Evolutionary conservation across 176 grass and related monocot species (phyloP).

Genomic region (Rhynchospora pubera): DNA sequence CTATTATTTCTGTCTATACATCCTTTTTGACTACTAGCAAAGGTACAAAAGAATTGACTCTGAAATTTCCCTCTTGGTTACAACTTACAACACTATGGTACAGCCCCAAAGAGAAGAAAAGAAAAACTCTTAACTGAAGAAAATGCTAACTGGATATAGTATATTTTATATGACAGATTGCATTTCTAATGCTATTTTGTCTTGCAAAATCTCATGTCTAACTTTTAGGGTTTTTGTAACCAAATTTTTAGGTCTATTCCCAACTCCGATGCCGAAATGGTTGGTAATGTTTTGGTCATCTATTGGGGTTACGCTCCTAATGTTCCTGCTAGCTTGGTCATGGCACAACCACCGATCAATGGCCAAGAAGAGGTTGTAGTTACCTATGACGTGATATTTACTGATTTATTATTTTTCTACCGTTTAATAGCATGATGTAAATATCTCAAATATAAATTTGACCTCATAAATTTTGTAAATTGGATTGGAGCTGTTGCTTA

Average conservation of each 20-base stretch:
- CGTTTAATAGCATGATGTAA: conserved; percentile 52
- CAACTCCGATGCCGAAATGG: conserved; percentile 71
- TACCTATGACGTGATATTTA: neutral
- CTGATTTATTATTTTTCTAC: conserved; percentile 35
- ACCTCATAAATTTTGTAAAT: conserved; percentile 47
- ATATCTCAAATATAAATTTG: conserved; percentile 17
- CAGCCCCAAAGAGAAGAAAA: neutral
- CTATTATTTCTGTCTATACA: neutral
- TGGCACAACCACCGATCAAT: conserved; percentile 66
- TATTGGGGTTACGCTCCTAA: conserved; percentile 28
- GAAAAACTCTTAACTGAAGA: neutral
- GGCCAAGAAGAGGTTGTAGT: conserved; percentile 61
- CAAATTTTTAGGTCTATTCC: conserved; percentile 91
- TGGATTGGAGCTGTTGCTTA: conserved; percentile 30
- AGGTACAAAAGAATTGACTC: neutral
- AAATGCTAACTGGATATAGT: neutral
- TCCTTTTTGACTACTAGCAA: neutral
- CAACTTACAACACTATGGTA: neutral
- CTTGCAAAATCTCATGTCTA: neutral
- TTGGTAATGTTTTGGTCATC: conserved; percentile 61
- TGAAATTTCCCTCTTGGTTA: neutral
- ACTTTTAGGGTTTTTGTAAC: too few relatives aligned
- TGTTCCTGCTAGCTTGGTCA: conserved; percentile 74
- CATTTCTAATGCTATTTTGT: neutral
- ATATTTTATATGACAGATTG: neutral